Evolutionary conservation across 108 stramenopile species (phyloP), one percentile per base, ranked within the genome.

Genomic region (Nitzschia sp.): DNA sequence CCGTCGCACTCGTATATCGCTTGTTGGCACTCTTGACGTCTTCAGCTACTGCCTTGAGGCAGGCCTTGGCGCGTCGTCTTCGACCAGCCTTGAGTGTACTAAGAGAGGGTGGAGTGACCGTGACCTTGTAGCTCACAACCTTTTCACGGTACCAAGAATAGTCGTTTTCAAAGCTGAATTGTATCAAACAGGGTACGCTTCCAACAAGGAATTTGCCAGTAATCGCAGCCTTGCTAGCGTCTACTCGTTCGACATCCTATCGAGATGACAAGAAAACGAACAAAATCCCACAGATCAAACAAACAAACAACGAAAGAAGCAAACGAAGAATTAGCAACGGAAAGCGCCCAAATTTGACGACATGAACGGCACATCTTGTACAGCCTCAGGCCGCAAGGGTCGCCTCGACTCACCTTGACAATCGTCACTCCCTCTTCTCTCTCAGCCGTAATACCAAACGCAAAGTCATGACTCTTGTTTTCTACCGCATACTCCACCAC

Each of bases 61-160:
- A 91, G 36, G 89, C 87, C 68, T 81, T 72, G 26, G 93, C 93
- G 17, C 93, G 77, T 57, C 89, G 68, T 54, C 89, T 75, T 3
- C 93, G 77, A 53, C 93, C 93, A 4, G 73, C 75, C 26, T 80
- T 49, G 8, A 94, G 66, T 57, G 82, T 77, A 29, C 88, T 87
- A 21, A 31, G 42, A 21, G 64, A 51, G 32, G 94, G 94, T 1
- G 94, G 91, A 11, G 85, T 82, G 13, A 92, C 84, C 3, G 83
- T 91, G 53, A 92, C 88, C 36, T 71, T 77, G 70, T 95, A 95
- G 15, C 77, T 79, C 17, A 95, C 74, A 24, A 68, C 69, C 85
- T 95, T 95, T 61, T 91, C 88, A 21, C 89, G 79, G 64, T 93
- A 85, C 95, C 95, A 95, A 38, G 90, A 91, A 69, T 87, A 95